Base-by-base conservation (phyloP, 2,329 filamentous ascomycete genomes). In the Pseudogymnoascus sp. region DNA sequence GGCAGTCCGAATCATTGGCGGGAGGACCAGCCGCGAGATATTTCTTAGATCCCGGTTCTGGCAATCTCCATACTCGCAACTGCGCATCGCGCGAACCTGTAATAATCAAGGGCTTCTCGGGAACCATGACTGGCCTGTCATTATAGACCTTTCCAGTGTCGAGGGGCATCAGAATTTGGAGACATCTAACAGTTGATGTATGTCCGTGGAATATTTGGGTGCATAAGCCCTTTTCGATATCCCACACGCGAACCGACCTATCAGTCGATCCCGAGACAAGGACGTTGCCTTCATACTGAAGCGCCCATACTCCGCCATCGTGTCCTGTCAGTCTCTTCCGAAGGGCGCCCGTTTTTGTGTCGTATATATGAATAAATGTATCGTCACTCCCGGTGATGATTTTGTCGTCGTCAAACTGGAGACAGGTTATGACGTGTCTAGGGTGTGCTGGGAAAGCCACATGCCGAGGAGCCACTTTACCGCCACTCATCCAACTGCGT, bases 201-300 rank as follows among this genome's bases (percentile, higher is more conserved):
- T 99, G 95, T 0, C 95, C 96, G 72, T 97, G 93, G 74, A 99
- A 99, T 0, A 96, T 88, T 73, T 99, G 95, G 10, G 93, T 93
- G 75, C 93, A 97, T 53, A 90, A 84, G 0, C 93, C 95, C 70
- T 89, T 89, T 72, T 96, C 91, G 67, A 99, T 97, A 73, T 99
- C 93, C 95, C 95, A 99, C 0, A 99, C 93, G n/a, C 95, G 87
- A n/a, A 99, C 95, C 10, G 95, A 96, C 57, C 95, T 84, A 76
- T 99, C 95, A 0, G 95, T 99, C 6, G 93, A 97, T 2, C 95
- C 95, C 15, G 95, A 99, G 2, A 99, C 95, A 19, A 99, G 79
- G 15, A 90, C 91, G 73, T 97, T 97, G 61, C 93, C 93, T 73
- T 97, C 88, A 73, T 97, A 99, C 74, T 97, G 93, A 62, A 99